Percentiles rank a stretch among this genome's conserved stretches.
phyloP scores from a whole-genome alignment of 2,329 filamentous ascomycete species.

The Paracoccidioides brasiliensis region DNA sequence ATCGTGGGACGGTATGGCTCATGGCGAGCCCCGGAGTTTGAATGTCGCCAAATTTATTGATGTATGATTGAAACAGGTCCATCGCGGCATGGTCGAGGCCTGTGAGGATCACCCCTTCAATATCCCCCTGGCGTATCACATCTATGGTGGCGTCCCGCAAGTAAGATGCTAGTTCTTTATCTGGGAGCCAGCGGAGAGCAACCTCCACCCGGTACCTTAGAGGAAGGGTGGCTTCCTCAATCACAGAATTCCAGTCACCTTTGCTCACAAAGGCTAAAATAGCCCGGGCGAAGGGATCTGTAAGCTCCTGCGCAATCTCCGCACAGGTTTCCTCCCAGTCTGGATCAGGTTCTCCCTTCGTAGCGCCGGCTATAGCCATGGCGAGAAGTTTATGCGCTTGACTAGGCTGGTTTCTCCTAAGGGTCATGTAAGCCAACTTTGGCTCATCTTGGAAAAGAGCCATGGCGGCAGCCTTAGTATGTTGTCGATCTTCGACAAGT shows the following conservation, averaged over 20 bases:
- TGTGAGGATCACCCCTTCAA: slow-evolving; percentile 50
- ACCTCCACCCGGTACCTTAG: slow-evolving; percentile 49
- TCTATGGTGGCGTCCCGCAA: slow-evolving; percentile 41
- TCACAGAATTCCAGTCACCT: slow-evolving; percentile 47
- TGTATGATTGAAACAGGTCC: slow-evolving; percentile 48
- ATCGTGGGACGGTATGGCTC: slow-evolving; percentile 45
- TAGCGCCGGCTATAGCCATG: slow-evolving; percentile 36
- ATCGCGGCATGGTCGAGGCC: slow-evolving; percentile 46
- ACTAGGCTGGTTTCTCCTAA: slow-evolving; percentile 40
- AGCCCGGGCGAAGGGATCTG: slow-evolving; percentile 49
- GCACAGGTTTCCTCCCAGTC: slow-evolving; percentile 49
- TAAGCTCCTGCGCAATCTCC: slow-evolving; percentile 49
- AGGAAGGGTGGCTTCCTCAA: slow-evolving; percentile 44
- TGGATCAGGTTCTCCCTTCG: slow-evolving; percentile 36
- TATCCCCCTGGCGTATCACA: slow-evolving; percentile 41
- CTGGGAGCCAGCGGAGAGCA: slow-evolving; percentile 40
- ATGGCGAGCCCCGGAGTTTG: slow-evolving; percentile 51
- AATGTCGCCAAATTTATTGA: slow-evolving; percentile 46
- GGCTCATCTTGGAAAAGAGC: slow-evolving; percentile 48
- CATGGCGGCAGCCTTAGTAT: slow-evolving; percentile 50
- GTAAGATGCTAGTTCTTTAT: slow-evolving; percentile 38
- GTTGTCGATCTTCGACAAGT: slow-evolving; percentile 40
- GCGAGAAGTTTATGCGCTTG: slow-evolving; percentile 46
- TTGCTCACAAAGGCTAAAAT: slow-evolving; percentile 48
- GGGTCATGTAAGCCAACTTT: slow-evolving; percentile 43